A percentile compares a stretch with the other conserved stretches of the same genome.
These are phyloP conservation scores for Saraca asoca DNA, from an alignment of 331 rosid species.

Conservation along the genomic window DNA sequence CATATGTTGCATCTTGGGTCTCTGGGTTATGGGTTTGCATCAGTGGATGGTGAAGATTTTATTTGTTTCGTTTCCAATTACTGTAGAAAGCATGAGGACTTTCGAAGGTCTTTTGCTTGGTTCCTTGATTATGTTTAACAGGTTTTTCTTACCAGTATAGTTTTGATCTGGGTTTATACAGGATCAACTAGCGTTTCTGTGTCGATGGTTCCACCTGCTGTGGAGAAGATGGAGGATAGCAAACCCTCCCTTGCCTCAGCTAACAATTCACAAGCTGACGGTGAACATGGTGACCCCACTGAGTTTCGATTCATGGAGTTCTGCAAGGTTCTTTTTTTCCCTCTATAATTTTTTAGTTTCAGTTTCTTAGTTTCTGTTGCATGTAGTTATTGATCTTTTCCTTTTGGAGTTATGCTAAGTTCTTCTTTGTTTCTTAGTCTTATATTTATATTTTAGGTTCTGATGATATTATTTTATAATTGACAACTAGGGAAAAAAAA, in stretches of 20 bases:
- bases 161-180: constrained; percentile 20
- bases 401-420: neutral
- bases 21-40: neutral
- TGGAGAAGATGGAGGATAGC: constrained; percentile 53
- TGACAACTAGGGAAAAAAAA: too few species aligned
- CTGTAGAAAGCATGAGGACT: neutral
- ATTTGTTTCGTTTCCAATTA: too few species aligned
- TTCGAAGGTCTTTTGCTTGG: neutral
- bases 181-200: constrained; percentile 39
- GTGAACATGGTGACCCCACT: constrained; percentile 41
- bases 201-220: constrained; percentile 44
- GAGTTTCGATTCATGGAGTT: constrained; percentile 56
- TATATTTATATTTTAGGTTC: too few species aligned
- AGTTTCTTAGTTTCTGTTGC: neutral
- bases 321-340: constrained; percentile 61
- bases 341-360: neutral
- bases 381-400: too few species aligned
- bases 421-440: neutral
- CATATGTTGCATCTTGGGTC: neutral
- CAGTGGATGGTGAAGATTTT: too few species aligned
- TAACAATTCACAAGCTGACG: constrained; percentile 26
- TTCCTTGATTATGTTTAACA: neutral
- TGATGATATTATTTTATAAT: too few species aligned
- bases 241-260: constrained; percentile 35
- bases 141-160: neutral